These are phyloP conservation scores for Mallotus repandus DNA, from an alignment of 441 rosid genomes.

Conservation along the genomic window DNA sequence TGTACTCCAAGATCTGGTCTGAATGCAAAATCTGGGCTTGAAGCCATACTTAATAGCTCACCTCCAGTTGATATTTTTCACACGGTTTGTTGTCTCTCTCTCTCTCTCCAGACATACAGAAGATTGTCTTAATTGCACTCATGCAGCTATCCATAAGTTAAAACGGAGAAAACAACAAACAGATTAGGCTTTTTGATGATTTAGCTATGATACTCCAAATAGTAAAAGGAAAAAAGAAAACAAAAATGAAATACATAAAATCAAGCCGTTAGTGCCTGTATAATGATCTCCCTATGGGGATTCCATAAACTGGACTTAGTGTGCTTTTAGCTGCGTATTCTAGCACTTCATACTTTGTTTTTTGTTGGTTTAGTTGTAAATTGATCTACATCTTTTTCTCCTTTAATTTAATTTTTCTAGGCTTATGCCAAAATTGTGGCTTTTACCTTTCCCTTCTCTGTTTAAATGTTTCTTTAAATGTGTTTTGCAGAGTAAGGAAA, in stretches of 20 bases:
- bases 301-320: background rate
- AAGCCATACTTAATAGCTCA: slow-evolving; percentile 61
- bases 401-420: background rate
- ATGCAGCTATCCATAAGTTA: background rate
- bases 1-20: slow-evolving; percentile 31
- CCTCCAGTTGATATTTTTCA: slow-evolving; percentile 62
- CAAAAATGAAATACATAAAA: background rate
- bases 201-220: background rate
- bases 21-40: slow-evolving; percentile 58
- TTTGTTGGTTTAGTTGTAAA: background rate
- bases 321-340: background rate
- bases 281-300: background rate
- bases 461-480: slow-evolving; percentile 22
- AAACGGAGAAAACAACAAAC: background rate
- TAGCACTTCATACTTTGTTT: background rate
- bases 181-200: background rate
- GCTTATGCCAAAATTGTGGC: background rate
- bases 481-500: slow-evolving; percentile 57
- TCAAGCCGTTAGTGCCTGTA: background rate
- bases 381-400: background rate
- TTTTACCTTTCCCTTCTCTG: background rate
- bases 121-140: background rate
- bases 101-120: background rate
- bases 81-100: slow-evolving; percentile 49
- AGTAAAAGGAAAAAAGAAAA: background rate